A percentile compares a stretch with the other conserved stretches of the same genome.
Evolutionary conservation across 2,329 filamentous ascomycete species (phyloP).

Genomic region (Graphium sp.): DNA sequence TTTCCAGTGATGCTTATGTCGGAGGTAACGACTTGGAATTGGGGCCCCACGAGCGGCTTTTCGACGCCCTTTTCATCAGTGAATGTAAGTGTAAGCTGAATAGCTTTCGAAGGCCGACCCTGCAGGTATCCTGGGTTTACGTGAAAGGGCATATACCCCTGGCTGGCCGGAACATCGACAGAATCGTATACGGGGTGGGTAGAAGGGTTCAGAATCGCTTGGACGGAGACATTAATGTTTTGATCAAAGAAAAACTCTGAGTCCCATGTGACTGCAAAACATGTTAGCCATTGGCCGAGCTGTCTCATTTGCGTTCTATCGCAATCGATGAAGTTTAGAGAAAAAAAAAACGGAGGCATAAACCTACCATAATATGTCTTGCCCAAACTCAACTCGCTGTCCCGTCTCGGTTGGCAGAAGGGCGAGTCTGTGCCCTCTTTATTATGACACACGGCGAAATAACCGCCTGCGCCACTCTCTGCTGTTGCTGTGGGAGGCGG

Average conservation of each 20-base stretch:
- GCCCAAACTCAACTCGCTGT: slow-evolving; percentile 12
- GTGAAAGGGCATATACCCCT: slow-evolving; percentile 13
- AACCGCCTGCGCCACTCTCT: slow-evolving; percentile 9
- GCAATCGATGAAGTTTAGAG: background rate
- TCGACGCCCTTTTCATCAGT: slow-evolving; percentile 7
- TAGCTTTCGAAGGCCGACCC: slow-evolving; percentile 1
- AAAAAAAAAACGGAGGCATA: background rate
- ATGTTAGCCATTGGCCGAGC: background rate
- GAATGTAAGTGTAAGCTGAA: slow-evolving; percentile 3
- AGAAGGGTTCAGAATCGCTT: slow-evolving; percentile 6
- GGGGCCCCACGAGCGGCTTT: background rate
- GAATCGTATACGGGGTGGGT: slow-evolving; percentile 3
- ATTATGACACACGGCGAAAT: slow-evolving; percentile 13
- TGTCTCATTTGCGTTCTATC: background rate
- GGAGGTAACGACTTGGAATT: slow-evolving; percentile 1
- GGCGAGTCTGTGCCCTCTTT: slow-evolving; percentile 11
- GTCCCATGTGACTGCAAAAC: slow-evolving; percentile 15
- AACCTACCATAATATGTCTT: slow-evolving; percentile 16
- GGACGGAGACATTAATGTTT: slow-evolving; percentile 7
- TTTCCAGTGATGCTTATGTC: slow-evolving; percentile 2
- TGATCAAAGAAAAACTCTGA: slow-evolving; percentile 10
- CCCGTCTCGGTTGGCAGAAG: slow-evolving; percentile 15
- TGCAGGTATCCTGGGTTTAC: slow-evolving; percentile 6
- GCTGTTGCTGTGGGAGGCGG: slow-evolving; percentile 14
- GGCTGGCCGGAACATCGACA: slow-evolving; percentile 9